Evolutionary conservation across 257 asterid species (phyloP).

Genomic region (Salvia splendens): DNA sequence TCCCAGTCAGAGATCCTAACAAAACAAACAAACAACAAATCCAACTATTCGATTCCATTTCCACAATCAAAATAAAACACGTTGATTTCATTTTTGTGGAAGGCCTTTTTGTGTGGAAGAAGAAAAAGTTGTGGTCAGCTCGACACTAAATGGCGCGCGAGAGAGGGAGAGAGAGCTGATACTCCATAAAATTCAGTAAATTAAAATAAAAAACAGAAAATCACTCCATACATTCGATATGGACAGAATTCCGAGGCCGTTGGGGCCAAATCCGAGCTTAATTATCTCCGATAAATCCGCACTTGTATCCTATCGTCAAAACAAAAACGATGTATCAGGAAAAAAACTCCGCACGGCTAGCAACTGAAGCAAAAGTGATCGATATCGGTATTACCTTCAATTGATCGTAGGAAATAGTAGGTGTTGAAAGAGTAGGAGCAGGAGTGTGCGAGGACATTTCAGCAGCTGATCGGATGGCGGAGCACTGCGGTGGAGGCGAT

Average conservation of each 20-base stretch:
- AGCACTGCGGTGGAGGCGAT: constrained; percentile 24
- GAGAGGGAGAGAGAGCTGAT: not conserved
- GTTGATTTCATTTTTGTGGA: not conserved
- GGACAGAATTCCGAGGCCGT: constrained; percentile 81
- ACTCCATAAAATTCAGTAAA: constrained; percentile 33
- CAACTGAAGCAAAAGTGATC: not conserved
- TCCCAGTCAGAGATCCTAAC: not conserved
- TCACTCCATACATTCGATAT: constrained; percentile 61
- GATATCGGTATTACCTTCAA: constrained; percentile 42
- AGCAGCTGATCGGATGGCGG: constrained; percentile 31
- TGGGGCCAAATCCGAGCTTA: constrained; percentile 83
- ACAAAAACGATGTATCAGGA: constrained; percentile 37
- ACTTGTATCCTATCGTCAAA: constrained; percentile 54
- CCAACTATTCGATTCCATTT: not conserved
- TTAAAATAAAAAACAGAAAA: constrained; percentile 18
- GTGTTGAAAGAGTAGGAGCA: constrained; percentile 48
- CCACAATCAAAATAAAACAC: not conserved
- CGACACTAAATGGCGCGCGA: not conserved
- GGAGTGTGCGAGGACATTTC: constrained; percentile 39
- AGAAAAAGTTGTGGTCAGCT: not conserved
- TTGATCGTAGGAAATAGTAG: constrained; percentile 58
- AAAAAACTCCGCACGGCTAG: constrained; percentile 1
- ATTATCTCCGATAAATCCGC: constrained; percentile 66
- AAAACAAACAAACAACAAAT: not conserved
- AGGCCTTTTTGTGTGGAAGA: not conserved